These are phyloP conservation scores for Neobulgaria alba DNA, from an alignment of 2,329 filamentous ascomycete species.

Conservation along the genomic window DNA sequence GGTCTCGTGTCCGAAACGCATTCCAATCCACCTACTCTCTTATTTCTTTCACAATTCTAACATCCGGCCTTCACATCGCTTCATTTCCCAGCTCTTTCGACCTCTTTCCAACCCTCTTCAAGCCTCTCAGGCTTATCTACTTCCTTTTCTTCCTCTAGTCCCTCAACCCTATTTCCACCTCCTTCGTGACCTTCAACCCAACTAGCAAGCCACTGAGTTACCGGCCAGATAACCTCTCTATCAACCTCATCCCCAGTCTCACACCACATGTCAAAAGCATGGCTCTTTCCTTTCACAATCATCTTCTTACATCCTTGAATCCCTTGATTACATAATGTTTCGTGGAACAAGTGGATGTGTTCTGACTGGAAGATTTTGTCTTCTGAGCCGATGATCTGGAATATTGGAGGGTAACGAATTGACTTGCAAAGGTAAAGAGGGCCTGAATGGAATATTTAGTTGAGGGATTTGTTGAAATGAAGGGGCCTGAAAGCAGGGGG, in stretches of 20 bases:
- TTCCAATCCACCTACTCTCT: too few species aligned
- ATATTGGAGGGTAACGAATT: slow-evolving; percentile 10
- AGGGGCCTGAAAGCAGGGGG: background rate
- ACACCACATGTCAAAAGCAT: background rate
- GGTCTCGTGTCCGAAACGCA: too few species aligned
- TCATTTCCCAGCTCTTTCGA: too few species aligned
- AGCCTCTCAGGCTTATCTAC: background rate
- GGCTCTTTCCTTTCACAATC: background rate
- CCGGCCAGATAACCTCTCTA: background rate
- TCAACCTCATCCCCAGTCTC: background rate
- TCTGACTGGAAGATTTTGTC: slow-evolving; percentile 11
- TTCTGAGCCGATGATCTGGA: slow-evolving; percentile 11
- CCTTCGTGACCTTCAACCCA: background rate
- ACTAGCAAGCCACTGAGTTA: background rate
- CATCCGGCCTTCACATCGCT: too few species aligned
- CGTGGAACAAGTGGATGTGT: background rate
- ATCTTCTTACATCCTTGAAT: background rate
- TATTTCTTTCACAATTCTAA: too few species aligned
- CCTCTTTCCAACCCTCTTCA: too few species aligned
- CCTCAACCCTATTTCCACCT: background rate
- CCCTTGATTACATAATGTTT: background rate
- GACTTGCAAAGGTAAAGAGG: slow-evolving; percentile 11
- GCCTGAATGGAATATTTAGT: slow-evolving; percentile 5
- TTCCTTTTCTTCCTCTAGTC: background rate
- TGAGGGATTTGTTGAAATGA: too few species aligned